Evolutionary conservation across 306 rosid species (phyloP), one percentile per base, ranked within the genome.

Genomic region (Quercus alba): DNA sequence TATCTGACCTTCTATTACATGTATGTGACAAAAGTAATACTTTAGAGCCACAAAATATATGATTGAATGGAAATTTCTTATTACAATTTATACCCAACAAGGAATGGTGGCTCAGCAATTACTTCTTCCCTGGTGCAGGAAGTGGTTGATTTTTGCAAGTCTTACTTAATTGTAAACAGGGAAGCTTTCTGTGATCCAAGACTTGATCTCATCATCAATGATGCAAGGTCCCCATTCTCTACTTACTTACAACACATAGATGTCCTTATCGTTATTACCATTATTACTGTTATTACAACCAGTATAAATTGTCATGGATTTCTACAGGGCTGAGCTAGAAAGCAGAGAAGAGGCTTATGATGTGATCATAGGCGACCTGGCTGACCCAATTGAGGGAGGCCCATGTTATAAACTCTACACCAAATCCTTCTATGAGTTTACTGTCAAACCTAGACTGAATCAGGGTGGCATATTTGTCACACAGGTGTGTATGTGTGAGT

Each of bases 361-460:
- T 81, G 95, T 94, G 78, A 92, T 94, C 56, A 70, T 94, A 57
- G 98, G 98, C 1, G 98, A 94, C 78, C 89, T 94, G 79, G 98
- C 98, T 15, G 98, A 94, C 79, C 98, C 98, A 73, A 90, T 94
- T 64, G 97, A 94, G 77, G 98, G 98, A 62, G 98, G 98, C 1
- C 98, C 98, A 33, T 94, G 98, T 30, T 94, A 94, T 79, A 94
- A 92, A 87, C 98, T 94, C 57, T 94, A 94, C 84, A 94, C 98
- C 49, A 91, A 92, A 84, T 91, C 97, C 75, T 94, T 94, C 87
- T 94, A 94, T 80, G 97, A 94, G 85, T 76, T 86, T 19, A 84
- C 83, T 81, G 92, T 94, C 82, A 94, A 92, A 66, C 95, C 95
- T 54, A 90, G 83, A 81, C 93, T 94, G 57, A 91, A 85, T 82